Percentiles rank a stretch among this genome's conserved stretches.
These are phyloP conservation scores for Aspergillus eucalypticola DNA, from an alignment of 2,329 filamentous ascomycete genomes.

Conservation along the genomic window DNA sequence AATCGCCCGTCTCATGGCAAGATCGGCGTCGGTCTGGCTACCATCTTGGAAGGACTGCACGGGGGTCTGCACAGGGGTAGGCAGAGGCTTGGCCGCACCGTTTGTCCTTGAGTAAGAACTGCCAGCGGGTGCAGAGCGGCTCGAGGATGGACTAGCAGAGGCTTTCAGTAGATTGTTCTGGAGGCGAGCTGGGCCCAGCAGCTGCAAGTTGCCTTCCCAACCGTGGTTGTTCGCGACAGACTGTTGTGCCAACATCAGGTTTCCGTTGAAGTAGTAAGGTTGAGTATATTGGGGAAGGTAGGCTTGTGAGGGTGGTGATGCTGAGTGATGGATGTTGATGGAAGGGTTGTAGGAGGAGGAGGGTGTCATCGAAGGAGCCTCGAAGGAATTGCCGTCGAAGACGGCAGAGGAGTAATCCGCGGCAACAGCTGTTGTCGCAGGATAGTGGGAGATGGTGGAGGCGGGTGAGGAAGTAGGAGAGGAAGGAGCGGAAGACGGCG, in stretches of 20 bases:
- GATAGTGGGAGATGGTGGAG: constrained; percentile 34
- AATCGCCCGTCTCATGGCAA: constrained; percentile 61
- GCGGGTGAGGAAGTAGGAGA: constrained; percentile 38
- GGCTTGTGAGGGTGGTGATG: constrained; percentile 34
- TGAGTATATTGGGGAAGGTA: constrained; percentile 34
- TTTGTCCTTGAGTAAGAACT: constrained; percentile 42
- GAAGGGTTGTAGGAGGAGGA: constrained; percentile 41
- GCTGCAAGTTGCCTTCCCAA: constrained; percentile 40
- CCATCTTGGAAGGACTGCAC: constrained; percentile 51
- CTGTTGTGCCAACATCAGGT: constrained; percentile 45
- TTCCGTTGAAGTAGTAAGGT: constrained; percentile 27
- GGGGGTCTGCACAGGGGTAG: constrained; percentile 58
- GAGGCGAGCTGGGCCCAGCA: constrained; percentile 37
- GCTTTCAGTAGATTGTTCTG: constrained; percentile 39
- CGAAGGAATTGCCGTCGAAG: constrained; percentile 32
- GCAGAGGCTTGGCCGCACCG: constrained; percentile 54
- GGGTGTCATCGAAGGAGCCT: constrained; percentile 45
- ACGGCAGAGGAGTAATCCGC: constrained; percentile 26
- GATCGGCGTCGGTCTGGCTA: constrained; percentile 51
- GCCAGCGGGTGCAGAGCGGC: constrained; percentile 41
- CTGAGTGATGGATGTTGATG: constrained; percentile 35
- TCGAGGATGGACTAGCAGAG: constrained; percentile 47
- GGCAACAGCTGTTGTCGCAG: constrained; percentile 29
- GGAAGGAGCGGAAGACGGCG: constrained; percentile 40
- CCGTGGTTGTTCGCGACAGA: constrained; percentile 35